Evolutionary conservation across 225 moss, liverwort and hornwort species (phyloP).

Genomic region (Marchantia polymorpha): DNA sequence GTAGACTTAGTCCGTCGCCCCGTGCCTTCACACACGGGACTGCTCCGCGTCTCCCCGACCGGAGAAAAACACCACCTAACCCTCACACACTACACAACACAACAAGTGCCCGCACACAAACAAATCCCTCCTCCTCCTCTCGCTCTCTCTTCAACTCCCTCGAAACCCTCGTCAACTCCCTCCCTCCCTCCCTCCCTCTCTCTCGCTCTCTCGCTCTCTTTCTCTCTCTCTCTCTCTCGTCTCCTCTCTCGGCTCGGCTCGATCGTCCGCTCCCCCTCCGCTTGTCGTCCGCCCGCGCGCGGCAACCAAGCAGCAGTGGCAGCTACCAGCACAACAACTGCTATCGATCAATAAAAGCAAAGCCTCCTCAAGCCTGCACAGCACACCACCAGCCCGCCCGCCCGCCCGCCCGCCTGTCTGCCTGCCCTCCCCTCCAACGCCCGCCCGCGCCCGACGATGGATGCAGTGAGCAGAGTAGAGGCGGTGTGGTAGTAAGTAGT

Average conservation of each 20-base stretch:
- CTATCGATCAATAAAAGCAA: background rate
- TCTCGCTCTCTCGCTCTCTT: too few relatives aligned
- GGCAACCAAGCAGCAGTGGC: background rate
- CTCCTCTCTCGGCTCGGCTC: background rate
- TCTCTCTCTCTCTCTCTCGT: background rate
- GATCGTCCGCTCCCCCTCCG: background rate
- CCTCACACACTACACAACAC: background rate
- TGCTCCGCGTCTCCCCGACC: slow-evolving; percentile 1
- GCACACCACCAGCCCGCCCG: background rate
- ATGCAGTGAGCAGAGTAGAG: background rate
- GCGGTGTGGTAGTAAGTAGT: background rate
- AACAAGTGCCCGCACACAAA: too few relatives aligned
- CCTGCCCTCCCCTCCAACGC: background rate
- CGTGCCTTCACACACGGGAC: slow-evolving; percentile 26
- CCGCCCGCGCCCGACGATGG: background rate
- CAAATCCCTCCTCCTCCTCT: background rate
- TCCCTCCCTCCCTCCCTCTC: too few relatives aligned
- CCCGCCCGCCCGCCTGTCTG: background rate
- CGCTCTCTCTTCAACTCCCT: background rate
- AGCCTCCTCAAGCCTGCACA: background rate
- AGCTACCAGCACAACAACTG: background rate
- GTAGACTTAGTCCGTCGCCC: slow-evolving; percentile 16
- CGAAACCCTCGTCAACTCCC: background rate
- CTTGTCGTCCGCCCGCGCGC: slow-evolving; percentile 4
- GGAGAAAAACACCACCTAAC: background rate